phyloP scores from a whole-genome alignment of 2,329 filamentous ascomycete species.

The Aulographum hederae region DNA sequence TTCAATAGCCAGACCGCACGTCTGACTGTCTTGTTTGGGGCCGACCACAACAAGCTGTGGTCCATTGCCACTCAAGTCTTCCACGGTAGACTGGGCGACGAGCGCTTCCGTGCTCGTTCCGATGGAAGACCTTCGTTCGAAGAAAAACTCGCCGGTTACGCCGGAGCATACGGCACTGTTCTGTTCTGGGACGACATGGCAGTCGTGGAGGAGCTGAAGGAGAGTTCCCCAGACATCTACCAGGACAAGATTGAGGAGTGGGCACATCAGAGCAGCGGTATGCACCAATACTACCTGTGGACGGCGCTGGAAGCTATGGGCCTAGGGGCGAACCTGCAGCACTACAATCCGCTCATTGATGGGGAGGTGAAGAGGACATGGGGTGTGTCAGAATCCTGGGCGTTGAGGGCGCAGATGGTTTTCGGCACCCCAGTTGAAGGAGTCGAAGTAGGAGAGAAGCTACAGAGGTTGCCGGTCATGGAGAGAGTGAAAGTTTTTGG shows the following conservation, averaged over 20 bases:
- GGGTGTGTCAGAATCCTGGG: conserved; percentile 4
- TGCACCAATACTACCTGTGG: conserved; percentile 11
- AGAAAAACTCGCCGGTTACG: conserved; percentile 3
- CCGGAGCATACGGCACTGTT: conserved; percentile 5
- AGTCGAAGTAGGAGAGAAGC: background rate
- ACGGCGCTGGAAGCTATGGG: conserved; percentile 13
- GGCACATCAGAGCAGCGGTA: conserved; percentile 6
- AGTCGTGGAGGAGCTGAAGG: conserved; percentile 1
- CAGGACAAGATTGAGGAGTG: conserved; percentile 6
- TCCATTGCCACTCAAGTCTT: conserved; percentile 3
- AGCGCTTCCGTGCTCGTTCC: too few species aligned
- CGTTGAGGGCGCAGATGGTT: conserved; percentile 4
- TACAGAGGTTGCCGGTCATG: too few species aligned
- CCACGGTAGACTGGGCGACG: background rate
- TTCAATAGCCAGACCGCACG: conserved; percentile 6
- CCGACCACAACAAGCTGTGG: conserved; percentile 7
- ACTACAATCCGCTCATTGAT: conserved; percentile 10
- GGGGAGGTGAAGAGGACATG: conserved; percentile 4
- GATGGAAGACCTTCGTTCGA: conserved; percentile 3
- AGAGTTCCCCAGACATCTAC: conserved; percentile 4
- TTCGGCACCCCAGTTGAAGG: conserved; percentile 2
- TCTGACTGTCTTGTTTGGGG: conserved; percentile 5
- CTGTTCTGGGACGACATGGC: conserved; percentile 6
- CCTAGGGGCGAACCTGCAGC: conserved; percentile 13
- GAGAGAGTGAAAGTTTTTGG: too few species aligned